Evolutionary conservation across 176 grass and related monocot genomes (phyloP), one percentile per base, ranked within the genome.

Genomic region (Triticum aestivum): DNA sequence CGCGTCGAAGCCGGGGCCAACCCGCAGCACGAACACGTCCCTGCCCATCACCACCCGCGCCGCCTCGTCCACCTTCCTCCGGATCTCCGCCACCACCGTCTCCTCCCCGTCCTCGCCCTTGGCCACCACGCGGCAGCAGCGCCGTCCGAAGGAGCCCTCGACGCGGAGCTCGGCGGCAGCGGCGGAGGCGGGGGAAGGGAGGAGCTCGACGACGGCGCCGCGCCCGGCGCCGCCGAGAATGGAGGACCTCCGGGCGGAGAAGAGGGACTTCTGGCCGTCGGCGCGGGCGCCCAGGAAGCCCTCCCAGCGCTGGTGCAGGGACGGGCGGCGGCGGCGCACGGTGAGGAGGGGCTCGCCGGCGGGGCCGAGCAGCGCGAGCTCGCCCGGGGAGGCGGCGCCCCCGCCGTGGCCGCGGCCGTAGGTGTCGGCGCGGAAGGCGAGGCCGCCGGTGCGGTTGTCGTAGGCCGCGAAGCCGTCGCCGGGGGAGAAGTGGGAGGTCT

Each of bases 401-500:
- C 87, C 74, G 29, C 89, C 85, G 67, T 79, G 85, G 20, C 87
- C 83, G 15, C 83, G 86, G 47, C 84, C 86, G 61, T 98, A 98
- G 61, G 90, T 96, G 86, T 98, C 96, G 26, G 88, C 88, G 41
- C 93, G 88, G 86, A 98, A 98, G 73, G 91, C 86, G 0, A 98
- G 88, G 37, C 91, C 90, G 29, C 96, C 93, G 15, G 93, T 94
- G 77, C 81, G 75, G 87, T 86, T 79, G 89, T 98, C 96, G 86
- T 96, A 98, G 59, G 92, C 96, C 66, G 78, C 92, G 92, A 96
- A 98, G 5, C 96, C 96, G 74, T 98, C 93, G 65, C 96, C 96
- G 4, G 87, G 88, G 21, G 78, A 88, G 86, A 96, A 98, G 67
- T 96, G 75, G 27, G 93, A 98, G 0, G 96, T 98, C 93, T 98